A percentile compares a stretch with the other conserved stretches of the same genome.
phyloP scores from a whole-genome alignment of 2,329 filamentous ascomycete genomes.

The Beauveria brongniartii region DNA sequence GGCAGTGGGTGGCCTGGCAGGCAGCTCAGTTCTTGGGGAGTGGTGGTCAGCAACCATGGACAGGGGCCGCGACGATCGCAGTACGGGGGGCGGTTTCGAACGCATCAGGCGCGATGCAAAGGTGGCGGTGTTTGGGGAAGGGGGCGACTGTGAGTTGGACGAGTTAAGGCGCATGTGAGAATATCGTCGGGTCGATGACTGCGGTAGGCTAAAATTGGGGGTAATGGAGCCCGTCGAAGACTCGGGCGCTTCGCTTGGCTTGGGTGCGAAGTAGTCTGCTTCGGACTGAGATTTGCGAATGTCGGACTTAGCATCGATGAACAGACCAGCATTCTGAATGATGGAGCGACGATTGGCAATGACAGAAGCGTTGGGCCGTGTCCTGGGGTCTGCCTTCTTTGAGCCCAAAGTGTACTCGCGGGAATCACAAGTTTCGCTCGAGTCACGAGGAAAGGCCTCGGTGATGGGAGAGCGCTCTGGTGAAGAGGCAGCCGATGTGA shows the following conservation, averaged over 20 bases:
- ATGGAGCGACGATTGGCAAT: constrained; percentile 45
- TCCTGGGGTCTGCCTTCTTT: constrained; percentile 27
- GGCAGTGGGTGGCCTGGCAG: constrained; percentile 23
- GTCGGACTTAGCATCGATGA: constrained; percentile 31
- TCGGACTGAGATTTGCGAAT: constrained; percentile 15
- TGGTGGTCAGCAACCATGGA: constrained; percentile 49
- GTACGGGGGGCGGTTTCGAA: constrained; percentile 36
- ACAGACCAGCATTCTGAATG: constrained; percentile 37
- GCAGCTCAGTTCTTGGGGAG: constrained; percentile 29
- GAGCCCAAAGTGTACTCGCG: constrained; percentile 15
- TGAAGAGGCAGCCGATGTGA: constrained; percentile 52
- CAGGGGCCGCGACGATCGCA: constrained; percentile 41
- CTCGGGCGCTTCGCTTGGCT: constrained; percentile 3
- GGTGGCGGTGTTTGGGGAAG: constrained; percentile 15
- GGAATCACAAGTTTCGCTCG: constrained; percentile 15
- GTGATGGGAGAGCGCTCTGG: constrained; percentile 48
- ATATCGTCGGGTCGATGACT: constrained; percentile 36
- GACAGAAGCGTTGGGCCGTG: constrained; percentile 44
- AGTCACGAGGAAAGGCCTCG: constrained; percentile 35
- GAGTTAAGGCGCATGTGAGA: constrained; percentile 29
- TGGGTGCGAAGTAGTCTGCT: not conserved
- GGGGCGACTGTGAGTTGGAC: constrained; percentile 10
- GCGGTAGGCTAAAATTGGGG: constrained; percentile 47
- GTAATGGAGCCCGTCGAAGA: constrained; percentile 21
- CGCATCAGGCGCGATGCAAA: constrained; percentile 18